Conservation (phyloP, 305 asterid species). For the Fraxinus floribunda region DNA sequence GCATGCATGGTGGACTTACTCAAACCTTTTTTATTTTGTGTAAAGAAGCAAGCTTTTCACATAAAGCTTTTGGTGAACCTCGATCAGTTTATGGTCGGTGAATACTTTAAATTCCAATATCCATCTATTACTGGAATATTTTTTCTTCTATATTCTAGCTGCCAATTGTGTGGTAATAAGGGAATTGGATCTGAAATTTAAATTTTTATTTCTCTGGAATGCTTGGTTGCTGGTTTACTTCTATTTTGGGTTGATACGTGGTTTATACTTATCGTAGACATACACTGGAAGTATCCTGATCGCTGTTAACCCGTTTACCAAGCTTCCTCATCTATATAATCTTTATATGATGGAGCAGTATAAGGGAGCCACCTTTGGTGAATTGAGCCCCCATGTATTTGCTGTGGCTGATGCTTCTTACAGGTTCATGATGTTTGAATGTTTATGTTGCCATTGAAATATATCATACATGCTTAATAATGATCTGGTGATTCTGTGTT, state of each 20-base stretch:
- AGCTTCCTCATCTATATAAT: conserved; percentile 96
- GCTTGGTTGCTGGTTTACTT: neutral
- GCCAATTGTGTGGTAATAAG: neutral
- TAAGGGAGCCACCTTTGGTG: conserved; percentile 96
- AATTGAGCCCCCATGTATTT: conserved; percentile 97
- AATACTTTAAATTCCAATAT: neutral
- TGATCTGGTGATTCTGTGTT: conserved; percentile 27
- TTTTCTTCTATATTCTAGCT: conserved; percentile 9
- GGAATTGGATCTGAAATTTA: neutral
- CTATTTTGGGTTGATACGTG: conserved; percentile 29
- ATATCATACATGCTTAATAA: conserved; percentile 18
- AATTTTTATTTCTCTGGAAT: conserved; percentile 1
- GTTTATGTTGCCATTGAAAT: conserved; percentile 25
- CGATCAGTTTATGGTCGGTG: neutral
- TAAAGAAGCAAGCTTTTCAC: neutral
- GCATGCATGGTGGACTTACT: neutral
- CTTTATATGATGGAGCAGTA: conserved; percentile 97
- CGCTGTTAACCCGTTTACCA: conserved; percentile 96
- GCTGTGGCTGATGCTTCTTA: conserved; percentile 98
- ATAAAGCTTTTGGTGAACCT: neutral
- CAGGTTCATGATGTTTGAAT: conserved; percentile 56
- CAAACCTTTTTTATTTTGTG: neutral
- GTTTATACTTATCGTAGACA: conserved; percentile 52
- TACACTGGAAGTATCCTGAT: conserved; percentile 97
- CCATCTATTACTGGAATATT: neutral